A percentile compares a stretch with the other conserved stretches of the same genome.
These are phyloP conservation scores for Elsinoe australis DNA, from an alignment of 2,329 filamentous ascomycete species.

Conservation along the genomic window DNA sequence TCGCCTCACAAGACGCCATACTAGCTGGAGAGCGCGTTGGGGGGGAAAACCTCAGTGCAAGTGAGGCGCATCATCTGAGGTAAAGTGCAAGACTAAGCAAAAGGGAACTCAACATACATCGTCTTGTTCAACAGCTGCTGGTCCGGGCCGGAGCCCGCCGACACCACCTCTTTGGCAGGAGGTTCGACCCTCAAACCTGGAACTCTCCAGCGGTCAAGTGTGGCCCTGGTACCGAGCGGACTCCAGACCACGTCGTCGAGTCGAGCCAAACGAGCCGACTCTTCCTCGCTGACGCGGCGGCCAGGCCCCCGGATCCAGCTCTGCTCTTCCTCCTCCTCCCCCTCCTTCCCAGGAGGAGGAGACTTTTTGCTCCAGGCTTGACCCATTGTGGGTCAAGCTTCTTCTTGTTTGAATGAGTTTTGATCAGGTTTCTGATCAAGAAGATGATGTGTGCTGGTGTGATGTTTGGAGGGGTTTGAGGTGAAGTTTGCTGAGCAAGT, in stretches of 20 bases:
- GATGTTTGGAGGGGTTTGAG: too few species aligned
- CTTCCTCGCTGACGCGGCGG: slow-evolving; percentile 5
- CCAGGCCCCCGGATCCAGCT: background rate
- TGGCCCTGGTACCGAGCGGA: background rate
- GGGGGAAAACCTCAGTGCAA: too few species aligned
- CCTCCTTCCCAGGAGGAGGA: background rate
- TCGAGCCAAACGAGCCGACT: background rate
- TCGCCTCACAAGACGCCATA: too few species aligned
- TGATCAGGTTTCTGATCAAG: too few species aligned
- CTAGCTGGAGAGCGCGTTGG: too few species aligned
- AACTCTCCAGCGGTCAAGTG: background rate
- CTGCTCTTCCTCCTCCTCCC: background rate
- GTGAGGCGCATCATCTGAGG: too few species aligned
- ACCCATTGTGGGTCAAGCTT: background rate
- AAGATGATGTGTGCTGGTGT: too few species aligned
- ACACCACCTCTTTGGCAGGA: background rate
- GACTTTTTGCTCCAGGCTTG: background rate
- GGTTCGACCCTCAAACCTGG: background rate
- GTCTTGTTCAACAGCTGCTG: background rate
- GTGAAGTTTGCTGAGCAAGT: too few species aligned
- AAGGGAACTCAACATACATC: background rate
- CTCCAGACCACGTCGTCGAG: slow-evolving; percentile 14
- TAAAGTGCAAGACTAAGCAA: background rate
- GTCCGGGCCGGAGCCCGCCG: too few species aligned
- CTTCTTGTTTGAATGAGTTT: too few species aligned